Evolutionary conservation across 345 rosid species (phyloP).

Genomic region (Eucalyptus marginata): DNA sequence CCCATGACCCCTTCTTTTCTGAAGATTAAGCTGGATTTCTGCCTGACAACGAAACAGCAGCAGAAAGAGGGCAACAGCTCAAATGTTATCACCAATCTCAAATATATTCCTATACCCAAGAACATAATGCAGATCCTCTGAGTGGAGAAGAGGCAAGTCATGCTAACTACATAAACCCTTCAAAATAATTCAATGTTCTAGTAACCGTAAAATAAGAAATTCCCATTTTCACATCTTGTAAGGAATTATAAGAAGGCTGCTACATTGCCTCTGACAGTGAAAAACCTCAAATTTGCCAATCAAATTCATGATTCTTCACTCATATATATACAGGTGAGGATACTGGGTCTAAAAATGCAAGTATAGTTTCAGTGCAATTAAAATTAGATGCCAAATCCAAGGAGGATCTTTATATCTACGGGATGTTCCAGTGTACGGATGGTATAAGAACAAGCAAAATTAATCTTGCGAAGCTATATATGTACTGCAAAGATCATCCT

Average conservation of each 20-base stretch:
- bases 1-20: constrained; percentile 93
- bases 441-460: neutral
- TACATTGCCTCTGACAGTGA: neutral
- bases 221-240: neutral
- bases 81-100: neutral
- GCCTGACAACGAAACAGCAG: constrained; percentile 46
- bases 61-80: neutral
- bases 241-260: neutral
- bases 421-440: neutral
- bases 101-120: neutral
- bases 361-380: neutral
- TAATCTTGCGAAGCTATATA: neutral
- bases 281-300: neutral
- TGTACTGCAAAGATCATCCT: neutral
- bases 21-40: constrained; percentile 94
- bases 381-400: neutral
- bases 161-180: neutral
- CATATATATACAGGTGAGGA: neutral
- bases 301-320: neutral
- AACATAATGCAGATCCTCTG: neutral
- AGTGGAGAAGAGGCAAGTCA: neutral
- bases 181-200: neutral
- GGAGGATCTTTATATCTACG: neutral
- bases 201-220: neutral
- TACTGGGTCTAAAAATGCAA: neutral